phyloP scores from a whole-genome alignment of 306 rosid species.

The Trifolium repens region DNA sequence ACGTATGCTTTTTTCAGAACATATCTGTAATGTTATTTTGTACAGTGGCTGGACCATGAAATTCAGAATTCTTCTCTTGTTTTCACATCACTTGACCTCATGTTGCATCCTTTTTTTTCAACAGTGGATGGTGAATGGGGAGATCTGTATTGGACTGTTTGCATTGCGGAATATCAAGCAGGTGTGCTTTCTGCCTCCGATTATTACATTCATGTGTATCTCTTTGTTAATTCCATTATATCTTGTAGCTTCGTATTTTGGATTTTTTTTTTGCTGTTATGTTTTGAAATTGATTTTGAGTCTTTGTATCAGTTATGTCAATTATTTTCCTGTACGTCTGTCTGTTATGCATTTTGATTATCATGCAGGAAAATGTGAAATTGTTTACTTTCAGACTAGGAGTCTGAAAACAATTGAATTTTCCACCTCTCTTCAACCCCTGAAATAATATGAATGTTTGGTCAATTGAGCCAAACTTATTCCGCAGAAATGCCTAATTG shows the following conservation, averaged over 20 bases:
- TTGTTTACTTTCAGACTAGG: neutral
- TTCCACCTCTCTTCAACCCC: neutral
- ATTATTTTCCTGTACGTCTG: constrained; percentile 15
- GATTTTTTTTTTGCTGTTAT: constrained; percentile 3
- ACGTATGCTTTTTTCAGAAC: constrained; percentile 32
- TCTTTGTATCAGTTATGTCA: constrained; percentile 11
- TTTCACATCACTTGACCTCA: constrained; percentile 37
- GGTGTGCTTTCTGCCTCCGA: constrained; percentile 54
- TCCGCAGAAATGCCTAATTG: constrained; percentile 28
- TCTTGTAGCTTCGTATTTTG: constrained; percentile 28
- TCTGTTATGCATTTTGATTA: constrained; percentile 32
- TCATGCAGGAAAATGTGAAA: constrained; percentile 14
- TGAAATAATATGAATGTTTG: constrained; percentile 24
- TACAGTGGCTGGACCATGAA: constrained; percentile 6
- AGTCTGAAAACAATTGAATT: constrained; percentile 16
- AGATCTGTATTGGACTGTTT: constrained; percentile 96
- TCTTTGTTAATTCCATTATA: constrained; percentile 34
- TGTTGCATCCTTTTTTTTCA: constrained; percentile 32
- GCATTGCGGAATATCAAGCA: constrained; percentile 87
- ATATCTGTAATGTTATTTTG: constrained; percentile 19
- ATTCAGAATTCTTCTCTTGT: constrained; percentile 34
- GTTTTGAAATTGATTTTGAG: constrained; percentile 33
- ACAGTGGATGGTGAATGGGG: constrained; percentile 99
- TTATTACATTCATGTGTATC: constrained; percentile 35
- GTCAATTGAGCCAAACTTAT: constrained; percentile 19